Evolutionary conservation across 768 basidiomycete species (phyloP).

Genomic region (Favolaschia claudopus): DNA sequence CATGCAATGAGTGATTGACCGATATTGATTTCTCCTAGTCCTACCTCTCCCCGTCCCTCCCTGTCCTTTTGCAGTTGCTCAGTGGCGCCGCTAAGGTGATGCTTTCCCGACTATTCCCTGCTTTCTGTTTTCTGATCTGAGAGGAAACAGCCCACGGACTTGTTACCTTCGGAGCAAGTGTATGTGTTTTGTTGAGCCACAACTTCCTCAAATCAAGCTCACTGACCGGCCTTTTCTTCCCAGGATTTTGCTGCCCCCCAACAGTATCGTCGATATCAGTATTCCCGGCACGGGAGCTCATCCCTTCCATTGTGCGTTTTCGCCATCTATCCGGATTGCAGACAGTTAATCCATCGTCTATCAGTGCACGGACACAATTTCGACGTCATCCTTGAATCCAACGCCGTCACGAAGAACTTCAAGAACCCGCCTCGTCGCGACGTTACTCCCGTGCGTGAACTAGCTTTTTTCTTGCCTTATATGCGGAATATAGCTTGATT

Average conservation of each 20-base stretch:
- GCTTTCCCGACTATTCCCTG: slow-evolving; percentile 44
- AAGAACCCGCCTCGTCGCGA: slow-evolving; percentile 25
- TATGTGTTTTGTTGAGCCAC: neutral
- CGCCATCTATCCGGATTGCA: neutral
- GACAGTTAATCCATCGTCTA: neutral
- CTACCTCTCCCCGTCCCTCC: slow-evolving; percentile 45
- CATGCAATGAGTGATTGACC: too few species aligned
- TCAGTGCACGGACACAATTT: slow-evolving; percentile 27
- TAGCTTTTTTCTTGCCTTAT: neutral
- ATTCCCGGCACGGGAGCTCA: slow-evolving; percentile 46
- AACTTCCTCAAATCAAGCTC: neutral
- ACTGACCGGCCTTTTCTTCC: too few species aligned
- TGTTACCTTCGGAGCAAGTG: slow-evolving; percentile 17
- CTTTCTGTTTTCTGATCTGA: neutral
- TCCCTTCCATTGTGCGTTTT: slow-evolving; percentile 23
- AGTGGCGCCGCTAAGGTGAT: slow-evolving; percentile 47
- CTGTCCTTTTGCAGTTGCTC: slow-evolving; percentile 57
- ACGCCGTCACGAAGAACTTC: slow-evolving; percentile 6
- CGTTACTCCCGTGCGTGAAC: neutral
- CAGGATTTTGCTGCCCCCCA: slow-evolving; percentile 40
- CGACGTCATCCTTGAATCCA: slow-evolving; percentile 11
- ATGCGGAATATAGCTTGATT: too few species aligned
- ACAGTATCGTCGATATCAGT: slow-evolving; percentile 50
- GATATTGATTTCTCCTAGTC: slow-evolving; percentile 6
- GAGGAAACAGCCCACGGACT: neutral